Evolutionary conservation across 129 eudicot species (phyloP).

Genomic region (Arctium minus): DNA sequence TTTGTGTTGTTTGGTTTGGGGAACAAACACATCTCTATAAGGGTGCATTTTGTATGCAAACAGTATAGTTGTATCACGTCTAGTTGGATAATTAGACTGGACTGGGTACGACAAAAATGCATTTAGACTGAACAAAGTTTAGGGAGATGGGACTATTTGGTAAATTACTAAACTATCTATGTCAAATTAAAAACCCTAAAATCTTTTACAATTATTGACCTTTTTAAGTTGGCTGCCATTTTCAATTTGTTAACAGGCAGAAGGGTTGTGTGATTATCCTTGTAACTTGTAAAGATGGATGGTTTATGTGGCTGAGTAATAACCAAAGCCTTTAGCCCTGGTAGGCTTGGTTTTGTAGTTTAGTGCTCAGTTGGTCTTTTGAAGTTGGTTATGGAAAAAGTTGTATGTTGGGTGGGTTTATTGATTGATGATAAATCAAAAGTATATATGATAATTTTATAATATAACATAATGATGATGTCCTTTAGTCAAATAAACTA

Average conservation of each 20-base stretch:
- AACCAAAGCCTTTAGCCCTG: no score
- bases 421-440: slow-evolving; percentile 19
- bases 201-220: background rate
- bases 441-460: slow-evolving; percentile 9
- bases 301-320: no score
- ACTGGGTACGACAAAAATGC: background rate
- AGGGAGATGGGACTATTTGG: background rate
- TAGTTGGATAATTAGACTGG: no score
- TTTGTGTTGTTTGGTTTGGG: background rate
- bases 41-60: background rate
- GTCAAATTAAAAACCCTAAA: background rate
- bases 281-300: no score
- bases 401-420: background rate
- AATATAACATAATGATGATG: slow-evolving; percentile 17
- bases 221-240: no score
- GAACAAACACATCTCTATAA: background rate
- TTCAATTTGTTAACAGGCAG: no score
- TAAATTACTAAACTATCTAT: background rate
- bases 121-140: no score
- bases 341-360: no score
- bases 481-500: slow-evolving; percentile 11
- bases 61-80: background rate
- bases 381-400: no score
- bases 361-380: no score
- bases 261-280: no score